Conservation (phyloP, 148 eudicot genomes). For the Persicaria maculosa region DNA sequence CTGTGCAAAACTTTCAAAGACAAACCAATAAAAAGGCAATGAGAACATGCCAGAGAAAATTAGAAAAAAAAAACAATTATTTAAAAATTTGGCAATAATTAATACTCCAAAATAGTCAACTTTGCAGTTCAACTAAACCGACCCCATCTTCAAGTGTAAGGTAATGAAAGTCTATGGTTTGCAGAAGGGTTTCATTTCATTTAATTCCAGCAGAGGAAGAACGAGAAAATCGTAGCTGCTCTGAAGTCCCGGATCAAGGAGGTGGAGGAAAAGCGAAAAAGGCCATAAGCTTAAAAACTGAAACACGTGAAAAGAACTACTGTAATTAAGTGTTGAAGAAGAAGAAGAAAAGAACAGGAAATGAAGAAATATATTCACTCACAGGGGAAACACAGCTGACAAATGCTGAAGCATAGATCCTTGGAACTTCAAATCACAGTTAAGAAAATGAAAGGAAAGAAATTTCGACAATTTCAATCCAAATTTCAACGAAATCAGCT, state of each 20-base stretch:
- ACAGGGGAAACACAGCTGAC: background rate
- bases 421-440: background rate
- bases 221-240: background rate
- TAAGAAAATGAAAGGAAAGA: background rate
- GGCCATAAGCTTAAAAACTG: background rate
- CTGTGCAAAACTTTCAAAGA: background rate
- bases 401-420: background rate
- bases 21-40: background rate
- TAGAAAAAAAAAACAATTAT: background rate
- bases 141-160: conserved; percentile 9
- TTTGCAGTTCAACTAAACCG: conserved; percentile 1
- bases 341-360: background rate
- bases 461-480: background rate
- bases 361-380: background rate
- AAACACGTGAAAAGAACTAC: background rate
- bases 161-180: background rate
- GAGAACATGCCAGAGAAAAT: background rate
- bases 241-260: background rate
- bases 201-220: background rate
- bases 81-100: background rate
- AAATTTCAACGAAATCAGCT: background rate
- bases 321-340: background rate
- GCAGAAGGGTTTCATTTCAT: background rate
- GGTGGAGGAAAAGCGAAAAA: background rate
- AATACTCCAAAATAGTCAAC: background rate